phyloP scores from a whole-genome alignment of 768 basidiomycete species.

The Boletus reticuloceps region DNA sequence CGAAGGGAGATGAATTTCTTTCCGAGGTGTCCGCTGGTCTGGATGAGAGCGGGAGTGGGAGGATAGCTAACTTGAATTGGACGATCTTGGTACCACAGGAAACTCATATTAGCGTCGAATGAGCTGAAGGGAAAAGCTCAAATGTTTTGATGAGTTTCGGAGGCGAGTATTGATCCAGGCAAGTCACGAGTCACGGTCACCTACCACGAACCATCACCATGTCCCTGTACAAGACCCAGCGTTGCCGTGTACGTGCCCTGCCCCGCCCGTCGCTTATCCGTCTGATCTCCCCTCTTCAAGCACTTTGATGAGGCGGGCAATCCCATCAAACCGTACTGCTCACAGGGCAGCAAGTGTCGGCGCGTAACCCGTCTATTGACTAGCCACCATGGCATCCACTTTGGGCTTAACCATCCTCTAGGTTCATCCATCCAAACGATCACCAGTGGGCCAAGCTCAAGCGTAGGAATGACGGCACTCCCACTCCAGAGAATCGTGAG shows the following conservation, averaged over 20 bases:
- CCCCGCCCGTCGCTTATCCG: slow-evolving; percentile 5
- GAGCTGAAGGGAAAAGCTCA: too few relatives aligned
- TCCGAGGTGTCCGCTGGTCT: slow-evolving; percentile 8
- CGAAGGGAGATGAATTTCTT: slow-evolving; percentile 20
- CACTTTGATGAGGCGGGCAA: slow-evolving; percentile 47
- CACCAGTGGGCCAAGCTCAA: slow-evolving; percentile 36
- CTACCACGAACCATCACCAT: slow-evolving; percentile 15
- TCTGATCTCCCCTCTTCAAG: slow-evolving; percentile 31
- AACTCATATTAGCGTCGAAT: too few relatives aligned
- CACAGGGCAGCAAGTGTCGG: slow-evolving; percentile 50
- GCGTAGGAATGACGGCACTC: slow-evolving; percentile 13
- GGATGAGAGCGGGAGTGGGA: slow-evolving; percentile 16
- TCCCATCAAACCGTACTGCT: slow-evolving; percentile 42
- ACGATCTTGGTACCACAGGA: slow-evolving; percentile 6
- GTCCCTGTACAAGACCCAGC: slow-evolving; percentile 43
- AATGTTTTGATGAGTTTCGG: slow-evolving; percentile 8
- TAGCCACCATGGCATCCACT: slow-evolving; percentile 4
- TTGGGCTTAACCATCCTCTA: slow-evolving; percentile 14
- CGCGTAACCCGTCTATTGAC: slow-evolving; percentile 25
- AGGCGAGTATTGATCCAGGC: neutral
- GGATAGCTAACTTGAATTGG: slow-evolving; percentile 22
- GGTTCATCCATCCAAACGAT: slow-evolving; percentile 53
- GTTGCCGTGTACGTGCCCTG: slow-evolving; percentile 42
- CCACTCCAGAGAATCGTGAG: slow-evolving; percentile 24
- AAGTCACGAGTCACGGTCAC: slow-evolving; percentile 25